phyloP scores from a whole-genome alignment of 192 early-diverging fungal species.

The Jimgerdemannia lactiflua region DNA sequence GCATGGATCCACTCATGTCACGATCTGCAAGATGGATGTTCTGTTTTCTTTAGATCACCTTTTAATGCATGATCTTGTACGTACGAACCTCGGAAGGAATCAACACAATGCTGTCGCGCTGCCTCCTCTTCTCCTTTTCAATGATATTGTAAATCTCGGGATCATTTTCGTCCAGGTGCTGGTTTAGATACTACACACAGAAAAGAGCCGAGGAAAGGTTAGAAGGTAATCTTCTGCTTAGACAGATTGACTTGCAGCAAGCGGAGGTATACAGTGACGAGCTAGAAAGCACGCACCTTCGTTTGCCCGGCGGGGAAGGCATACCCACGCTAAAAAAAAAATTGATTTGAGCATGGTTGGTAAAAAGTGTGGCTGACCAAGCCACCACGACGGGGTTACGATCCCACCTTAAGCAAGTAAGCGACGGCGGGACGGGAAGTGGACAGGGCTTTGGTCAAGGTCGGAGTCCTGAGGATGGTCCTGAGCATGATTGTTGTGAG shows the following conservation, averaged over 20 bases:
- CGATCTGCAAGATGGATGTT: too few species aligned
- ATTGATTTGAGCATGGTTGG: background rate
- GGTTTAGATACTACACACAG: constrained; percentile 66
- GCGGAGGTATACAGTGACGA: background rate
- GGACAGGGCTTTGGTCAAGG: constrained; percentile 30
- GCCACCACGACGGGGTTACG: too few species aligned
- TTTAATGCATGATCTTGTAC: background rate
- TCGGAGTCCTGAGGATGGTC: constrained; percentile 25
- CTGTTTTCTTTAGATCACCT: background rate
- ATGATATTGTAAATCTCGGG: constrained; percentile 94
- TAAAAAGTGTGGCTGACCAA: background rate
- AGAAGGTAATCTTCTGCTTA: background rate
- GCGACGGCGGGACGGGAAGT: background rate
- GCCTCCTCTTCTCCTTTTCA: constrained; percentile 92
- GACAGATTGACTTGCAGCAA: background rate
- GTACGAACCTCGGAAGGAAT: constrained; percentile 89
- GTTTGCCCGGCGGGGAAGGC: constrained; percentile 51
- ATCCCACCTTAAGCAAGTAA: background rate
- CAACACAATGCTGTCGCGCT: constrained; percentile 88
- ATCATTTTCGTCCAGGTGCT: constrained; percentile 71
- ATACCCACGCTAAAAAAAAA: constrained; percentile 40
- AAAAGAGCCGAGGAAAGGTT: background rate
- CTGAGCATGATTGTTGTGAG: constrained; percentile 27
- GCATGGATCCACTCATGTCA: background rate
- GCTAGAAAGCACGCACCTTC: constrained; percentile 30